phyloP scores from a whole-genome alignment of 2,329 filamentous ascomycete genomes.

The Teratosphaeria nubilosa region DNA sequence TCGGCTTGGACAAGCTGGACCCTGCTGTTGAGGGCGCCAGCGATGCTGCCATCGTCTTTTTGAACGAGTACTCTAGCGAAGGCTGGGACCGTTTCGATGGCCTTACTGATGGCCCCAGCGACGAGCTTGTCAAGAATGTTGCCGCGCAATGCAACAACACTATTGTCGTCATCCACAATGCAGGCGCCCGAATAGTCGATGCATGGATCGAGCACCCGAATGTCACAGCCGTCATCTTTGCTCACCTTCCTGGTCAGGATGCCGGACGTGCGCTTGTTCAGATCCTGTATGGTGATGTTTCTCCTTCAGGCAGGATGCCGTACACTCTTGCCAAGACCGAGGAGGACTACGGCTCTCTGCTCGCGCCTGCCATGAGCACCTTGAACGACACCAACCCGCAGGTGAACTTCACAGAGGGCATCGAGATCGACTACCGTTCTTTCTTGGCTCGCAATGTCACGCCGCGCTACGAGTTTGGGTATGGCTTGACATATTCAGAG shows the following conservation, averaged over 20 bases:
- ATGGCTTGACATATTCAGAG: constrained; percentile 69
- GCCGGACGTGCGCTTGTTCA: constrained; percentile 17
- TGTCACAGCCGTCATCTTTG: constrained; percentile 23
- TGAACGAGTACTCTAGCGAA: constrained; percentile 77
- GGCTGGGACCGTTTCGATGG: constrained; percentile 73
- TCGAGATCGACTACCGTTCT: constrained; percentile 71
- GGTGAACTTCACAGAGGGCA: constrained; percentile 64
- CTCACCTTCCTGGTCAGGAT: constrained; percentile 22
- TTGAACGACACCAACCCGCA: constrained; percentile 50
- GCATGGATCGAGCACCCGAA: constrained; percentile 49
- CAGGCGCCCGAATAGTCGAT: constrained; percentile 66
- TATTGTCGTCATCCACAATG: constrained; percentile 80
- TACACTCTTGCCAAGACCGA: constrained; percentile 23
- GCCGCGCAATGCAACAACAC: constrained; percentile 73
- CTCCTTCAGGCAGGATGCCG: constrained; percentile 19
- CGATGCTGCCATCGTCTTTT: constrained; percentile 52
- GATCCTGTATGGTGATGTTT: constrained; percentile 21
- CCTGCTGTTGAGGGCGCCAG: constrained; percentile 48
- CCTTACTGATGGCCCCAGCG: constrained; percentile 78
- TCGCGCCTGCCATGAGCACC: constrained; percentile 7
- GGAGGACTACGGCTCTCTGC: constrained; percentile 17
- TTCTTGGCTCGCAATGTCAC: constrained; percentile 58
- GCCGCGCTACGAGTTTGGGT: constrained; percentile 73
- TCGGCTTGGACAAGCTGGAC: constrained; percentile 50
- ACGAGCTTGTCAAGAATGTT: constrained; percentile 71